A percentile compares a stretch with the other conserved stretches of the same genome.
These are phyloP conservation scores for Clonostachys solani DNA, from an alignment of 2,329 filamentous ascomycete genomes.

Conservation along the genomic window DNA sequence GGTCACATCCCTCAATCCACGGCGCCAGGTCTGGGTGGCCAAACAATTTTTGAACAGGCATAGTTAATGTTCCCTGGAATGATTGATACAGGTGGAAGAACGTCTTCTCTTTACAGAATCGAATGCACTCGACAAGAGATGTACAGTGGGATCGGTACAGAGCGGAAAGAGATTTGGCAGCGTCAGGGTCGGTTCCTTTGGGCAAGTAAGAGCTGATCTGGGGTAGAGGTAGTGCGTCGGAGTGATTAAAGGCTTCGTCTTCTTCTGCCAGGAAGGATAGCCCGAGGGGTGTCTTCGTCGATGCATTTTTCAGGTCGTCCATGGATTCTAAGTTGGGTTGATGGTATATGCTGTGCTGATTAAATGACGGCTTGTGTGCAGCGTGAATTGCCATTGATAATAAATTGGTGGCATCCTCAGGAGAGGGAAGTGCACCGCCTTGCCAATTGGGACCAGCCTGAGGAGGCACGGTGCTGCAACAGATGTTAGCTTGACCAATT, in stretches of 20 bases:
- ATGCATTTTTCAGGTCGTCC: constrained; percentile 34
- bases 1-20: constrained; percentile 96
- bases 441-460: constrained; percentile 14
- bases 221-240: constrained; percentile 76
- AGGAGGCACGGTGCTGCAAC: constrained; percentile 24
- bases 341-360: too few species aligned
- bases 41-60: constrained; percentile 92
- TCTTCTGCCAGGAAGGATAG: constrained; percentile 58
- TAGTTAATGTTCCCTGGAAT: constrained; percentile 93
- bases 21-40: constrained; percentile 74
- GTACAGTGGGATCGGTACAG: constrained; percentile 94
- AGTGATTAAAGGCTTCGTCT: constrained; percentile 48
- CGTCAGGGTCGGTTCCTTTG: constrained; percentile 76
- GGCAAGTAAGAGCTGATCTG: constrained; percentile 80
- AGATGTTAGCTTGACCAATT: not conserved
- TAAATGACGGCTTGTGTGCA: not conserved
- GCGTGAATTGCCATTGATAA: too few species aligned
- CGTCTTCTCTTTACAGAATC: constrained; percentile 94
- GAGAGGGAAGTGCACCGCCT: constrained; percentile 18
- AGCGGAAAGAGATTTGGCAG: constrained; percentile 78
- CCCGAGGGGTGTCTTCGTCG: constrained; percentile 52
- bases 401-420: constrained; percentile 15
- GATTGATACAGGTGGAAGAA: constrained; percentile 94
- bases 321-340: too few species aligned
- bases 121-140: constrained; percentile 89